Percentiles rank a stretch among this genome's conserved stretches.
phyloP scores from a whole-genome alignment of 164 flowering plant species.

The Echeveria elegans region DNA sequence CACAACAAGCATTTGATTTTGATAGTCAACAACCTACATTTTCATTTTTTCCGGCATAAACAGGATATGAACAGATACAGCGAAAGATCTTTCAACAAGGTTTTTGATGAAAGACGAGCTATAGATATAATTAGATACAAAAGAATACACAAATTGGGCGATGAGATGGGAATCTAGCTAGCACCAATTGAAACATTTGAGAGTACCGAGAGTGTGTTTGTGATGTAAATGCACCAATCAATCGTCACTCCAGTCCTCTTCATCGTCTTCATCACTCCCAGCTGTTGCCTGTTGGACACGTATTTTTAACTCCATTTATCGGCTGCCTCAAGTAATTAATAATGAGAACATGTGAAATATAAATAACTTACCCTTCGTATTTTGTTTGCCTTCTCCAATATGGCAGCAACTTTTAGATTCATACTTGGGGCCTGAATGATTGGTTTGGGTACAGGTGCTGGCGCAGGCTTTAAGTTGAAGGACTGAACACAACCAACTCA shows the following conservation, averaged over 20 bases:
- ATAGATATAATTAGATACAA: neutral
- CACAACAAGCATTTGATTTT: too few species aligned
- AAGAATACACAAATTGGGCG: neutral
- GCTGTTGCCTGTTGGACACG: conserved; percentile 47
- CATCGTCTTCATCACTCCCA: conserved; percentile 82
- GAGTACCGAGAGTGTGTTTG: neutral
- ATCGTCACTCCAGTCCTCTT: conserved; percentile 85
- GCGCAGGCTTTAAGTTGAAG: conserved; percentile 81
- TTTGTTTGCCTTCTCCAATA: conserved; percentile 92
- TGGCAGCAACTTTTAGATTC: conserved; percentile 86
- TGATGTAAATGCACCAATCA: conserved; percentile 13
- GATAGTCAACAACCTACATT: neutral
- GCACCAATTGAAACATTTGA: neutral
- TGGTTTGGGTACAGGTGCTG: conserved; percentile 44
- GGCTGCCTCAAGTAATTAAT: neutral
- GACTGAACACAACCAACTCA: conserved; percentile 38
- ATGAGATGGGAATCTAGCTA: neutral
- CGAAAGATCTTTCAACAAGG: neutral
- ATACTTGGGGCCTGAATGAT: conserved; percentile 71
- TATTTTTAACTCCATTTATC: neutral
- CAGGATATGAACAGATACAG: neutral
- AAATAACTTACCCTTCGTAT: conserved; percentile 72
- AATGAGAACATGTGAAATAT: neutral
- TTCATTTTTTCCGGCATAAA: too few species aligned
- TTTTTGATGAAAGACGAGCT: neutral